A percentile compares a stretch with the other conserved stretches of the same genome.
Evolutionary conservation across 2,329 filamentous ascomycete species (phyloP).

Genomic region (Colletotrichum limetticola): DNA sequence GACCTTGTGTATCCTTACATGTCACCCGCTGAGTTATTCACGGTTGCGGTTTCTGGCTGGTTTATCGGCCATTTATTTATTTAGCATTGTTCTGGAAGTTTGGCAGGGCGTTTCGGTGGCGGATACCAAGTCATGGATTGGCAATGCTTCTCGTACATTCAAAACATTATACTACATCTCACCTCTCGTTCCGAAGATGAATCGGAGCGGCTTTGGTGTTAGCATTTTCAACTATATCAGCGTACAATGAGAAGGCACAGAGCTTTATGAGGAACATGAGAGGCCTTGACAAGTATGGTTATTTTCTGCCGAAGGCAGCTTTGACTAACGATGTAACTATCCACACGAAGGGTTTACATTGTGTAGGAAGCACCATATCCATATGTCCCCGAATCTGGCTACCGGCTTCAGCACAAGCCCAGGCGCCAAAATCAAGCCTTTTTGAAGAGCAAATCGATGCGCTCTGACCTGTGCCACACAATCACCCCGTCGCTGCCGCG

Average conservation of each 20-base stretch:
- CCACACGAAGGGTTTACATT: background rate
- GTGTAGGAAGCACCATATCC: background rate
- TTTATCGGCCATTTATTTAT: background rate
- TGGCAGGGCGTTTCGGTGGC: constrained; percentile 19
- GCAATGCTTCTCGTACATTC: background rate
- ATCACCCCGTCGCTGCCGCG: constrained; percentile 58
- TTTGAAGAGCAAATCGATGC: constrained; percentile 57
- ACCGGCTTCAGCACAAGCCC: no score
- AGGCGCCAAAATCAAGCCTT: background rate
- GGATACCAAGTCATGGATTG: constrained; percentile 10
- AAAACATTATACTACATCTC: background rate
- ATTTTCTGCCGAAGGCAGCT: background rate
- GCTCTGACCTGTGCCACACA: constrained; percentile 67
- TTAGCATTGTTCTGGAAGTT: background rate
- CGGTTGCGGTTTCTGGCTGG: no score
- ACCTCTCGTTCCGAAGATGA: background rate
- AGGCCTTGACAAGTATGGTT: background rate
- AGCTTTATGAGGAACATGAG: background rate
- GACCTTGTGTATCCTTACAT: background rate
- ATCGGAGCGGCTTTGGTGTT: background rate
- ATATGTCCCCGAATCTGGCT: background rate
- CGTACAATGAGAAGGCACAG: no score
- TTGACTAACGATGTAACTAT: background rate
- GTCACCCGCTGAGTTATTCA: constrained; percentile 5
- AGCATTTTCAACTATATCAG: background rate